Percentiles rank a stretch among this genome's conserved stretches.
These are phyloP conservation scores for Chlorella variabilis DNA, from an alignment of 163 green algal species.

Conservation along the genomic window DNA sequence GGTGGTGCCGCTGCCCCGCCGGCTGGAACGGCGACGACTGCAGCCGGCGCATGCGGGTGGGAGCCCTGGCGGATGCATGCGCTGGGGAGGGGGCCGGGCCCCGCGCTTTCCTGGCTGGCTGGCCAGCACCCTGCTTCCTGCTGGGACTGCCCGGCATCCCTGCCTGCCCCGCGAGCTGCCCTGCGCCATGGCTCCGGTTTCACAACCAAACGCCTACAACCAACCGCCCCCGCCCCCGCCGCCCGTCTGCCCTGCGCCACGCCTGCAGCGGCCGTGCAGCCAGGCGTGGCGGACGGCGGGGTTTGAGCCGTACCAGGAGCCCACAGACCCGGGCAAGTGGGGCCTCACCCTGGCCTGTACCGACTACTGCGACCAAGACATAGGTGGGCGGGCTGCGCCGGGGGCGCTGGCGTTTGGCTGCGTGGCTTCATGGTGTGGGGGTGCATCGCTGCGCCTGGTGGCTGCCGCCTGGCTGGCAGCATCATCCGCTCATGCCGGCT, in stretches of 20 bases:
- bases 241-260: neutral
- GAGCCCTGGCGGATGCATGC: neutral
- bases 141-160: too few relatives aligned
- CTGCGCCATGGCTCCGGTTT: too few relatives aligned
- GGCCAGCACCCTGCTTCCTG: too few relatives aligned
- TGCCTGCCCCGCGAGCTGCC: too few relatives aligned
- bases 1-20: slow-evolving; percentile 68
- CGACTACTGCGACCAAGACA: slow-evolving; percentile 64
- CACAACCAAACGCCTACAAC: too few relatives aligned
- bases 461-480: too few relatives aligned
- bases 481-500: too few relatives aligned
- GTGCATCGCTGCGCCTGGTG: too few relatives aligned
- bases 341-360: slow-evolving; percentile 34
- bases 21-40: slow-evolving; percentile 28
- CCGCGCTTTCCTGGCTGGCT: neutral
- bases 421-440: neutral
- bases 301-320: slow-evolving; percentile 14
- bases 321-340: neutral
- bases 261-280: slow-evolving; percentile 55
- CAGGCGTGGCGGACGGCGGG: neutral
- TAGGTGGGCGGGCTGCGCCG: neutral
- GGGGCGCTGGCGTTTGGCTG: neutral
- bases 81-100: too few relatives aligned
- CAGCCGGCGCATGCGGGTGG: neutral
- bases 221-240: too few relatives aligned